Evolutionary conservation across 2,329 filamentous ascomycete genomes (phyloP).

Genomic region (Cladosporium sp.): DNA sequence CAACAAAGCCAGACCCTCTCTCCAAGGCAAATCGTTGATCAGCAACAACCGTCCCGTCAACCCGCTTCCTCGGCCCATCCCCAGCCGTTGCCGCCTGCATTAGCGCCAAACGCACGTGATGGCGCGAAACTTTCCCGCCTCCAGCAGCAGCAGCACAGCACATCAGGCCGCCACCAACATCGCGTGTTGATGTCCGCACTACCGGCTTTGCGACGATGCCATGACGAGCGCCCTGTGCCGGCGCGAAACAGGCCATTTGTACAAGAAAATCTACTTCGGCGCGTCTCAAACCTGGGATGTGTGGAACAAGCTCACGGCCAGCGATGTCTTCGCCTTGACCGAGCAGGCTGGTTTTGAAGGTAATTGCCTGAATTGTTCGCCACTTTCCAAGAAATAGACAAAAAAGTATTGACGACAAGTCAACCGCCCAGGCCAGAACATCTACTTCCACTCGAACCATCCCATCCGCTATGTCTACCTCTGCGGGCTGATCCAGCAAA

Average conservation of each 20-base stretch:
- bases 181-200: neutral
- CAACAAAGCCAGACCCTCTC: too few relatives aligned
- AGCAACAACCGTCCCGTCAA: too few relatives aligned
- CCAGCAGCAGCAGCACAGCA: neutral
- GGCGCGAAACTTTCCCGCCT: slow-evolving; percentile 10
- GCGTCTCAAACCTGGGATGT: slow-evolving; percentile 57
- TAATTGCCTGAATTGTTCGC: slow-evolving; percentile 26
- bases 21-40: too few relatives aligned
- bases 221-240: slow-evolving; percentile 29
- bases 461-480: slow-evolving; percentile 46
- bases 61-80: too few relatives aligned
- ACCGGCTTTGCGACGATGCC: slow-evolving; percentile 24
- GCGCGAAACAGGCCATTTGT: slow-evolving; percentile 34
- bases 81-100: too few relatives aligned
- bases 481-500: slow-evolving; percentile 42
- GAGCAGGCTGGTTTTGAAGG: slow-evolving; percentile 49
- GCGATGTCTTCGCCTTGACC: slow-evolving; percentile 52
- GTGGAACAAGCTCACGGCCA: slow-evolving; percentile 59
- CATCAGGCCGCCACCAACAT: neutral
- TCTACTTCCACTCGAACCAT: slow-evolving; percentile 54
- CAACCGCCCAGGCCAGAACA: slow-evolving; percentile 47
- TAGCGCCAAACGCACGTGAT: too few relatives aligned
- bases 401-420: too few relatives aligned
- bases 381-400: neutral
- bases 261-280: slow-evolving; percentile 57